Percentiles rank a stretch among this genome's conserved stretches.
phyloP scores from a whole-genome alignment of 192 early-diverging fungal species.

The Linderina pennispora region DNA sequence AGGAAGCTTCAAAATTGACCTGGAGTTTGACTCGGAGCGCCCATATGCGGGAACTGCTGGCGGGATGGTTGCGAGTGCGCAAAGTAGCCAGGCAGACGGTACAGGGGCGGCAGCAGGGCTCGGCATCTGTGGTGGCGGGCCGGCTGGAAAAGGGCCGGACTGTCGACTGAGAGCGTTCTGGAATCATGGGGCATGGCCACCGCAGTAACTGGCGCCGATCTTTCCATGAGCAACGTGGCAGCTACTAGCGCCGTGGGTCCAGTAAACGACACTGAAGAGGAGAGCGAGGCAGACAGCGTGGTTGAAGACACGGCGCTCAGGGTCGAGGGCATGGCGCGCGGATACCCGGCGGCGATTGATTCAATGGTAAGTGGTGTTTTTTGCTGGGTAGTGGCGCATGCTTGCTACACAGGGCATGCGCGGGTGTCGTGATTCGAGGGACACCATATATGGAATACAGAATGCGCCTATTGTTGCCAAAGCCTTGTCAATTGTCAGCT shows the following conservation, averaged over 20 bases:
- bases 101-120: no score
- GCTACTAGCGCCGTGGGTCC: no score
- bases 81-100: no score
- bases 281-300: conserved; percentile 8
- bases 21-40: conserved; percentile 16
- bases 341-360: conserved; percentile 5
- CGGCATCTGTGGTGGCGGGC: conserved; percentile 1
- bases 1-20: conserved; percentile 27
- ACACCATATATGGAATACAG: no score
- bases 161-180: conserved; percentile 20
- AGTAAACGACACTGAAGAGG: not conserved
- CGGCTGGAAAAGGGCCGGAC: conserved; percentile 25
- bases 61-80: no score
- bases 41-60: not conserved
- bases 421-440: no score
- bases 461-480: no score
- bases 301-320: conserved; percentile 4
- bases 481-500: no score
- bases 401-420: no score
- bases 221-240: not conserved
- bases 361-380: conserved; percentile 18
- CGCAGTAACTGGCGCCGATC: not conserved
- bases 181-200: conserved; percentile 41
- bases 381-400: no score
- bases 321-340: conserved; percentile 12